Conservation (phyloP, 371 early-diverging fungal species). For the Batrachochytrium dendrobatidis region DNA sequence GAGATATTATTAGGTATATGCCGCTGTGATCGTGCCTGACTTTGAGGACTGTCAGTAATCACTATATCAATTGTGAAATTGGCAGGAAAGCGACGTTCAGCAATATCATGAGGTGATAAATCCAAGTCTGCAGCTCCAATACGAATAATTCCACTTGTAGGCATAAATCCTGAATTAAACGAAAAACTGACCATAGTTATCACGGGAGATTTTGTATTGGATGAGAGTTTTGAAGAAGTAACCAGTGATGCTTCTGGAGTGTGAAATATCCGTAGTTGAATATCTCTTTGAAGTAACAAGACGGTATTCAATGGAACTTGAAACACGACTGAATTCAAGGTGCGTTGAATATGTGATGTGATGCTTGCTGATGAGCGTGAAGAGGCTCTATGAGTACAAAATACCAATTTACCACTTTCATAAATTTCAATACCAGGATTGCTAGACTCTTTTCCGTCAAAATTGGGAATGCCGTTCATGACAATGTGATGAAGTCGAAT, state of each 20-base stretch:
- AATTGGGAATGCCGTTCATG: conserved; percentile 33
- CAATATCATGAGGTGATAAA: conserved; percentile 28
- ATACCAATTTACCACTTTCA: conserved; percentile 33
- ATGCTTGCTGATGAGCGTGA: conserved; percentile 1
- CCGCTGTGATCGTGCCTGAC: neutral
- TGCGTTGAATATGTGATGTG: neutral
- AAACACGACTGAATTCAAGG: conserved; percentile 9
- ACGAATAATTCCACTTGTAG: conserved; percentile 38
- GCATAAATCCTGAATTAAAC: conserved; percentile 52
- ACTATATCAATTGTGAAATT: conserved; percentile 34
- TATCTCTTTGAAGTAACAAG: conserved; percentile 33
- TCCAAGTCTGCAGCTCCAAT: conserved; percentile 37
- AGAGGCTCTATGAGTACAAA: conserved; percentile 22
- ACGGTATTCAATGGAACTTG: conserved; percentile 8
- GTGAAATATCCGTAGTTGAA: conserved; percentile 38
- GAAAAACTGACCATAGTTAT: conserved; percentile 41
- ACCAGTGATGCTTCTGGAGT: conserved; percentile 19
- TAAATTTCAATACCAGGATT: conserved; percentile 37
- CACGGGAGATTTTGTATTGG: conserved; percentile 16
- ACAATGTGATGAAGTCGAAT: conserved; percentile 31
- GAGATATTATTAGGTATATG: no score
- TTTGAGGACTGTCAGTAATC: conserved; percentile 20
- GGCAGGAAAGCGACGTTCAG: conserved; percentile 28
- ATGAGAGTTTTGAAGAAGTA: neutral
- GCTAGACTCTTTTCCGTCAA: conserved; percentile 24